Evolutionary conservation across 2,329 filamentous ascomycete species (phyloP), one percentile per base, ranked within the genome.

Genomic region (Drechslerella stenobrocha): DNA sequence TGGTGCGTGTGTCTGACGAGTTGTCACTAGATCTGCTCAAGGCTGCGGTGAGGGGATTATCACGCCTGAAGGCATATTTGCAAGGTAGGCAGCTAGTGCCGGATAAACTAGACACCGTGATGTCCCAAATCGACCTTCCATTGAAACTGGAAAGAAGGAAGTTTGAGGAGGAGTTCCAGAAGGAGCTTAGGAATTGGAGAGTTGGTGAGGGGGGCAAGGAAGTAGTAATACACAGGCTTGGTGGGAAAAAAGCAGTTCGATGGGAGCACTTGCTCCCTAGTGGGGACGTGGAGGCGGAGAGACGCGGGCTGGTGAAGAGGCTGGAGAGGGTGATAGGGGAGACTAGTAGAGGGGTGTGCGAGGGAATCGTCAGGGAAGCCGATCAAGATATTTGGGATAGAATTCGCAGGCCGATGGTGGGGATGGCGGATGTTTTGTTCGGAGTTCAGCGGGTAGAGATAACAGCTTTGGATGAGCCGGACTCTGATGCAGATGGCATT

Each of bases 261-360:
- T 67, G 63, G 63, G 37, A 28, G 23, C 63, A 67, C 52, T 30
- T 67, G 20, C 26, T 67, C n/a, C n/a, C 4, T 24, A 13, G 35
- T 52, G 6, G 32, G n/a, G 30, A 26, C 6, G 9, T 52, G 9
- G 50, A 20, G 9, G 50, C 34, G 3, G 26, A 35, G 28, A 67
- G 13, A 23, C n/a, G 6, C n/a, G 37, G n/a, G 45, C 34, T 67
- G 22, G 1, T 42, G 13, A 42, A 37, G 11, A 50, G 26, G 32
- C 15, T 67, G 9, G 50, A 52, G 9, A 22, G 26, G 11, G 50
- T 60, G 11, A 5, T 67, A 5, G 15, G 20, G 13, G 6, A 28
- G 28, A 51, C 45, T 1, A 50, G 63, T 28, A 18, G n/a, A 26
- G 63, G 63, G 3, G 37, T 60, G 24, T 67, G 63, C 26, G 55